Evolutionary conservation across 2,329 filamentous ascomycete species (phyloP), one percentile per base, ranked within the genome.

Genomic region (Elsinoe perseae): DNA sequence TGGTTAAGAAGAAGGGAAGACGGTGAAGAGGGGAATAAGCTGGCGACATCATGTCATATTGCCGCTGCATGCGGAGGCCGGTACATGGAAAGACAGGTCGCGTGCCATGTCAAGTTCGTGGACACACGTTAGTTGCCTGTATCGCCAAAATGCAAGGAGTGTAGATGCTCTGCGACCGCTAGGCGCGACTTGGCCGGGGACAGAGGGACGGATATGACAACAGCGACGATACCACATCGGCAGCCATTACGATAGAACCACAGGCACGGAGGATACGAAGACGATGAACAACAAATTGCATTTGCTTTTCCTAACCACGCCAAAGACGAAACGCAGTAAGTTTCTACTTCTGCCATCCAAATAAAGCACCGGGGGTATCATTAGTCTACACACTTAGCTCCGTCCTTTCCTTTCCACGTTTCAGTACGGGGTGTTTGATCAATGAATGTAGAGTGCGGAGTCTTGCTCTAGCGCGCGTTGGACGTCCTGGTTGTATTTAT

Each of bases 1-100:
- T 68, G 58, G 68, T 74, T 14, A 56, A 67, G 16, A 64, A 69
- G 20, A 70, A 71, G 59, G 69, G n/a, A n/a, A n/a, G n/a, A n/a
- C n/a, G 70, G 63, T 65, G 68, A 60, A 64, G 63, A 54, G 64
- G 64, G 1, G 16, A 12, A 5, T 2, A 30, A 36, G 9, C 38
- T 43, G 38, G 21, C n/a, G n/a, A n/a, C n/a, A n/a, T n/a, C n/a
- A n/a, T n/a, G n/a, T n/a, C n/a, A n/a, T n/a, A 20, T 44, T 20
- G 40, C 3, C 14, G 34, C 34, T n/a, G 34, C 14, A 38, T 38
- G 34, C 34, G 3, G 5, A 38, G 12, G 34, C n/a, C n/a, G n/a
- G n/a, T n/a, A n/a, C n/a, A n/a, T n/a, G n/a, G n/a, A n/a, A n/a
- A n/a, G n/a, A n/a, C n/a, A n/a, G n/a, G n/a, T n/a, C n/a, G n/a